Evolutionary conservation across 177 flowering plant species (phyloP), one percentile per base, ranked within the genome.

Genomic region (Telopea speciosissima): DNA sequence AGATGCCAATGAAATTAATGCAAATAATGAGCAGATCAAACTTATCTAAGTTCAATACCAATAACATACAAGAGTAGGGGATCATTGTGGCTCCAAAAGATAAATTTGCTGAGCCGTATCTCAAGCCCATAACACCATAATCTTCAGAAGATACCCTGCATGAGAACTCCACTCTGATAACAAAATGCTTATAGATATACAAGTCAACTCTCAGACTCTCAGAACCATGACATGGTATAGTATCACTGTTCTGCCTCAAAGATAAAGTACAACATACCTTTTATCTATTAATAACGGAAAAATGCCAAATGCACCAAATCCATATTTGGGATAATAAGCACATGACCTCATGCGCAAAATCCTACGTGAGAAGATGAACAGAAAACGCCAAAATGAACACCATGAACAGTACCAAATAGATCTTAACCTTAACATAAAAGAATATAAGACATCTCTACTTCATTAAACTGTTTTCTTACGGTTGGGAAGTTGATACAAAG

Each of bases 301-400:
- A 66, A 79, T 81, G 49, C 89, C 93, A 85, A 92, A 94, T 76
- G 95, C 93, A 71, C 97, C 99, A 69, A 94, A 62, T 60, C 97
- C 99, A 81, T 74, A 85, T 80, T 80, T 83, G 24, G 95, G 96
- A 68, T 85, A 84, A 83, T 82, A 90, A 67, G 89, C 92, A 79
- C 88, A 85, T 61, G 97, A 86, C 67, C 97, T 85, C 87, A 92
- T 73, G 67, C 83, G 93, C 70, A 94, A 82, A 72, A 83, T 79
- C 80, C 99, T 94, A 73, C 8, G 19, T 36, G 66, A 75, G 33
- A 77, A 59, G 70, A 71, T 56, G 8, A 21, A 73, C 33, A 54
- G 62, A 9, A 70, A 13, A 63, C 13, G 40, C 9, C 9, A 12
- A 49, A 49, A 49, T 10, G 54, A 49, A 49, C 54, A 49, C 17